Percentiles rank a stretch among this genome's conserved stretches.
Conservation (phyloP, 2,329 filamentous ascomycete genomes). For the Diaporthe destruens region DNA sequence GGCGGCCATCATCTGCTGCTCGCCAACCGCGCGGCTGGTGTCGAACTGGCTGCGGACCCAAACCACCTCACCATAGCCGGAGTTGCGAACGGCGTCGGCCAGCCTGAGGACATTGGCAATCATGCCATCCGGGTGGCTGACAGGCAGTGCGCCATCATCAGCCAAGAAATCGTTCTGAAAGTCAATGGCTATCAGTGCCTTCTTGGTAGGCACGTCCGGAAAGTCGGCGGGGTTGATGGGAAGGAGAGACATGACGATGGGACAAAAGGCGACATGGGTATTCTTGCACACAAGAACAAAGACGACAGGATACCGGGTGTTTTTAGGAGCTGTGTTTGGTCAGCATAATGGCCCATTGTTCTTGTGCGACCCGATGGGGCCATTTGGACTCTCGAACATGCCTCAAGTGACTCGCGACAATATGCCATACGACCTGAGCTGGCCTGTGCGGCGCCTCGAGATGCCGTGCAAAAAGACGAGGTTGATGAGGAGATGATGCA, state of each 20-base stretch:
- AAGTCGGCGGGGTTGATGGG: conserved; percentile 68
- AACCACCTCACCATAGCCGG: conserved; percentile 78
- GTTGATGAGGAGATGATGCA: neutral
- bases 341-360: conserved; percentile 21
- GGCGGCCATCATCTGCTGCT: conserved; percentile 62
- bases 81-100: conserved; percentile 78
- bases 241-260: conserved; percentile 56
- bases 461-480: neutral
- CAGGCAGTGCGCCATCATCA: conserved; percentile 74
- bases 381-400: conserved; percentile 11
- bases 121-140: conserved; percentile 74
- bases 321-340: conserved; percentile 24
- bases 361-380: conserved; percentile 19
- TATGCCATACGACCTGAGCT: neutral
- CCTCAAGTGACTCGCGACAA: conserved; percentile 26
- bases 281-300: conserved; percentile 23
- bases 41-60: conserved; percentile 87
- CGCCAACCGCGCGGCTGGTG: conserved; percentile 68
- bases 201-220: conserved; percentile 69
- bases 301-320: conserved; percentile 8
- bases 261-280: conserved; percentile 30
- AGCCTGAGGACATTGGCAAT: conserved; percentile 75
- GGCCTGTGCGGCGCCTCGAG: neutral
- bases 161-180: conserved; percentile 91
- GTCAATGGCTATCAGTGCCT: conserved; percentile 85